A percentile compares a stretch with the other conserved stretches of the same genome.
phyloP scores from a whole-genome alignment of 371 early-diverging fungal species.

The Circinella minor region DNA sequence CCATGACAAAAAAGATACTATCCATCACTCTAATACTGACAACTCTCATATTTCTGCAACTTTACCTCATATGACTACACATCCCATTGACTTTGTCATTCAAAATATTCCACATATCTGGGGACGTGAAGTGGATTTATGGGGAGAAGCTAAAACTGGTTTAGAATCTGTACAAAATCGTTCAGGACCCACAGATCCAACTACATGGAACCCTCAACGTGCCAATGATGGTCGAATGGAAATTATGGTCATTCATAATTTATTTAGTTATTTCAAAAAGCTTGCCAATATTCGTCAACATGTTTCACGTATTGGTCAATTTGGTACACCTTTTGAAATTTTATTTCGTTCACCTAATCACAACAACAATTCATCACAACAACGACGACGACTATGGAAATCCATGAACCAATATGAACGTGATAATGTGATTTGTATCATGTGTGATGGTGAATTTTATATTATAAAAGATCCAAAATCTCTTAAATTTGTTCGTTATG shows the following conservation, averaged over 20 bases:
- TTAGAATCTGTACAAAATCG: slow-evolving; percentile 27
- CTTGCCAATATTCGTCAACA: slow-evolving; percentile 45
- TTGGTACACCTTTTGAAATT: slow-evolving; percentile 41
- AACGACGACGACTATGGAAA: background rate
- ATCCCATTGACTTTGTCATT: slow-evolving; percentile 50
- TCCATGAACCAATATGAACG: slow-evolving; percentile 27
- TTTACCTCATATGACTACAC: slow-evolving; percentile 27
- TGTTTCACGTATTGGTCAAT: slow-evolving; percentile 51
- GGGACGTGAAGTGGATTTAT: slow-evolving; percentile 41
- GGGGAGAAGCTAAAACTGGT: slow-evolving; percentile 39
- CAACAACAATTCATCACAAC: slow-evolving; percentile 15
- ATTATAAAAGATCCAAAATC: slow-evolving; percentile 58
- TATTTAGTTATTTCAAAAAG: slow-evolving; percentile 45
- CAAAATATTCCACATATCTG: slow-evolving; percentile 52
- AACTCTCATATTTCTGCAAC: background rate
- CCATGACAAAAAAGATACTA: background rate
- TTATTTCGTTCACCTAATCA: slow-evolving; percentile 32
- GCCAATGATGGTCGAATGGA: slow-evolving; percentile 45
- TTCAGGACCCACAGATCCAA: slow-evolving; percentile 30
- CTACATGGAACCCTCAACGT: slow-evolving; percentile 30
- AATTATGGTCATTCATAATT: slow-evolving; percentile 38
- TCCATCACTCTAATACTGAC: background rate
- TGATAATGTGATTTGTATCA: slow-evolving; percentile 55
- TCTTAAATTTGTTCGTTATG: slow-evolving; percentile 51
- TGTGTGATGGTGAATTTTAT: slow-evolving; percentile 74